phyloP scores from a whole-genome alignment of 371 early-diverging fungal genomes.

The Syncephalastrum monosporum region DNA sequence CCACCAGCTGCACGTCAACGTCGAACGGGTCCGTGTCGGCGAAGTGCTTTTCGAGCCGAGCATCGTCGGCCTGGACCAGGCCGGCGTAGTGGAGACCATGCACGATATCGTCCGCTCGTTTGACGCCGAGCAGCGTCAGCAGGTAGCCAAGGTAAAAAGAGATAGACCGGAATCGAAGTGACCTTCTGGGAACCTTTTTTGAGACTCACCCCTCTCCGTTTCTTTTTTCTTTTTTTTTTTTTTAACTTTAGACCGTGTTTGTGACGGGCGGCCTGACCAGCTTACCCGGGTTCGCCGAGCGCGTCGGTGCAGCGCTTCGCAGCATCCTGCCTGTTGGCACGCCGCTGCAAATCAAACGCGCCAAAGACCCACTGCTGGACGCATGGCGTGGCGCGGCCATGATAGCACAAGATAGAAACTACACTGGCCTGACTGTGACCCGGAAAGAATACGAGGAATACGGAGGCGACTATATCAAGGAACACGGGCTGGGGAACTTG shows the following conservation, averaged over 20 bases:
- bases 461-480: slow-evolving; percentile 83
- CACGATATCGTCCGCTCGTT: slow-evolving; percentile 67
- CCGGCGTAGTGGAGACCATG: slow-evolving; percentile 78
- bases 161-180: too few relatives aligned
- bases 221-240: background rate
- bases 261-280: slow-evolving; percentile 79
- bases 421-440: slow-evolving; percentile 54
- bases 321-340: slow-evolving; percentile 66
- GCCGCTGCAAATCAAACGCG: slow-evolving; percentile 56
- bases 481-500: slow-evolving; percentile 77
- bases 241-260: slow-evolving; percentile 59
- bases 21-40: slow-evolving; percentile 85
- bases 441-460: slow-evolving; percentile 75
- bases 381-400: slow-evolving; percentile 88
- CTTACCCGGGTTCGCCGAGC: slow-evolving; percentile 60
- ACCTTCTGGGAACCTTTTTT: too few relatives aligned
- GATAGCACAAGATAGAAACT: slow-evolving; percentile 32
- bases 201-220: too few relatives aligned
- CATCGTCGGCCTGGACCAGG: slow-evolving; percentile 85
- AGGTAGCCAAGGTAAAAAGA: slow-evolving; percentile 45
- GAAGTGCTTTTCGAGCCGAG: slow-evolving; percentile 88
- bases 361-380: slow-evolving; percentile 73
- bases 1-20: slow-evolving; percentile 85
- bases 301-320: slow-evolving; percentile 61
- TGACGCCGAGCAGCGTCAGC: slow-evolving; percentile 40